Evolutionary conservation across 441 rosid species (phyloP), one percentile per base, ranked within the genome.

Genomic region (Codiaeum variegatum): DNA sequence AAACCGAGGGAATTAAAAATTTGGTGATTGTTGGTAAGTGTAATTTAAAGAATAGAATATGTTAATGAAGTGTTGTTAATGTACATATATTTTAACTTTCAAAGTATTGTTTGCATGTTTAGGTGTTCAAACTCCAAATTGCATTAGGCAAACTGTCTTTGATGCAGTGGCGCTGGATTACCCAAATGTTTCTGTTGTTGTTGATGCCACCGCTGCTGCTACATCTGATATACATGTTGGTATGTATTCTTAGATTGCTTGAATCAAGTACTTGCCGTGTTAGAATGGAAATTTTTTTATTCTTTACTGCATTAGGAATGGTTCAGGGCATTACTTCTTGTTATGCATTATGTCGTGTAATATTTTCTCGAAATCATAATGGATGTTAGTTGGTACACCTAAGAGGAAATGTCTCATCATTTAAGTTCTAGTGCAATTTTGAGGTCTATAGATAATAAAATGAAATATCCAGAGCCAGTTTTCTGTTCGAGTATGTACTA

Each of bases 51-150:
- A 32, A 11, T 56, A 9, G 11, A 68, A 52, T 56, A 26, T 46
- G 31, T 58, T 38, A 2, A 21, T 32, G 67, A 5, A 10, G 46
- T 24, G 42, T 38, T 24, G 44, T 66, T 46, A 28, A 3, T 67
- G 10, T 56, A 34, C 12, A 0, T 49, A 28, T n/a, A 24, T 40
- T 46, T 38, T 7, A 36, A n/a, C n/a, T n/a, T n/a, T n/a, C n/a
- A n/a, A n/a, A 55, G 40, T 59, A 10, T 21, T 52, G 44, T 21
- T 13, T 69, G 21, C 42, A 5, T 60, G 21, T 74, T 47, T 76
- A 90, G 98, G 97, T 67, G 92, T 92, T 74, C 94, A 86, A 78
- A 90, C 97, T 66, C 97, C 97, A 8, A 94, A 91, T 60, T 91
- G 97, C 84, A 84, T 92, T 68, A 80, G 98, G 72, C 96, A 90